Evolutionary conservation across 2,329 filamentous ascomycete genomes (phyloP).

Genomic region (Diaporthe citriasiana): DNA sequence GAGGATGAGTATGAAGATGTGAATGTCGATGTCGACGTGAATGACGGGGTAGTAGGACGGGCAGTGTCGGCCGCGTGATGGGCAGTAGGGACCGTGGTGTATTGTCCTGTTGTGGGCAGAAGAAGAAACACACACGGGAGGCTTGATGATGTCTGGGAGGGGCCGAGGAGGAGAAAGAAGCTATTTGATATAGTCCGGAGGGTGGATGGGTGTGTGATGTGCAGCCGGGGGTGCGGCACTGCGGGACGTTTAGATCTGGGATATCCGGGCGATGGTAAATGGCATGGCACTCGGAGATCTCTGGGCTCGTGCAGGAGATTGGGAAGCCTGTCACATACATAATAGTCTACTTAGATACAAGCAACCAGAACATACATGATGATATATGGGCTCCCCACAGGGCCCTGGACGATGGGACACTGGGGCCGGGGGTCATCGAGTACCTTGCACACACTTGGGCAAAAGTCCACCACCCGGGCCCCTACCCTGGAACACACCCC

Average conservation of each 20-base stretch:
- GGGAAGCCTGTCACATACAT: slow-evolving; percentile 25
- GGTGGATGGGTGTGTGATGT: slow-evolving; percentile 36
- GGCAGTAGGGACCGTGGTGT: slow-evolving; percentile 25
- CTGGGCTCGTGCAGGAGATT: slow-evolving; percentile 38
- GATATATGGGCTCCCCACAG: slow-evolving; percentile 27
- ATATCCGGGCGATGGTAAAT: slow-evolving; percentile 35
- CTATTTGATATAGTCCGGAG: slow-evolving; percentile 38
- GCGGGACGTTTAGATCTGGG: slow-evolving; percentile 37
- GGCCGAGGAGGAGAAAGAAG: slow-evolving; percentile 32
- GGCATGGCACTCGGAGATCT: slow-evolving; percentile 37
- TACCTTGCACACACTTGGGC: slow-evolving; percentile 37
- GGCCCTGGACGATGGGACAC: slow-evolving; percentile 31
- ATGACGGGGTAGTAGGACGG: background rate
- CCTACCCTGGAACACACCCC: slow-evolving; percentile 27
- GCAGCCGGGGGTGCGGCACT: slow-evolving; percentile 29
- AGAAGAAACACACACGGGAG: slow-evolving; percentile 34
- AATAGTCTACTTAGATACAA: slow-evolving; percentile 34
- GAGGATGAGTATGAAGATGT: background rate
- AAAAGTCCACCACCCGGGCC: slow-evolving; percentile 34
- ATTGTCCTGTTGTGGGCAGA: slow-evolving; percentile 24
- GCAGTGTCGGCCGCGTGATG: slow-evolving; percentile 1
- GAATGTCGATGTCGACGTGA: background rate
- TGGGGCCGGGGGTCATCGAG: slow-evolving; percentile 26
- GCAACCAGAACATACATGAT: slow-evolving; percentile 36
- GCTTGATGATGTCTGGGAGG: slow-evolving; percentile 39